Conservation (phyloP, 805 yeast species). For the Isabelozyma pseudorhagii region DNA sequence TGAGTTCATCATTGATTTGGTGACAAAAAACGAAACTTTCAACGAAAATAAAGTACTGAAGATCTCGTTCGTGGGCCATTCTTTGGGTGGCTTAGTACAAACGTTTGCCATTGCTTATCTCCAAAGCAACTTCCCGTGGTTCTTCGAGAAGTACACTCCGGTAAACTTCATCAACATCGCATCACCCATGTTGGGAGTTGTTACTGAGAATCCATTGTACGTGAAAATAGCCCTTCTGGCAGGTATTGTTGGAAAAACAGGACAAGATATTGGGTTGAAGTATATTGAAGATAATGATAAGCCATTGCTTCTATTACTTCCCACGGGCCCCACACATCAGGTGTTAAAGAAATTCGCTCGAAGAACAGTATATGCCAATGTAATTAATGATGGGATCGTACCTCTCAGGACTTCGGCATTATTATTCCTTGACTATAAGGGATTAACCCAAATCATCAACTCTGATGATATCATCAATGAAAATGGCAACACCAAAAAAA, state of each 20-base stretch:
- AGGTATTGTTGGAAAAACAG: slow-evolving; percentile 91
- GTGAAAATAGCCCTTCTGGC: slow-evolving; percentile 80
- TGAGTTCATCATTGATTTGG: slow-evolving; percentile 60
- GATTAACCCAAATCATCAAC: slow-evolving; percentile 28
- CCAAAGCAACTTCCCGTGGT: slow-evolving; percentile 61
- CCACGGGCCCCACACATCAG: slow-evolving; percentile 68
- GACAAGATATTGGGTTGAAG: slow-evolving; percentile 80
- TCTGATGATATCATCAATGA: slow-evolving; percentile 11
- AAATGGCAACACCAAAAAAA: slow-evolving; percentile 10
- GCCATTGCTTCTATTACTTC: slow-evolving; percentile 73
- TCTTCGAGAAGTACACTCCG: slow-evolving; percentile 66
- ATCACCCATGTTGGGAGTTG: slow-evolving; percentile 83
- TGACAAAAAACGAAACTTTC: slow-evolving; percentile 38
- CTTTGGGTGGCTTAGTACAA: slow-evolving; percentile 90
- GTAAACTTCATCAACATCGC: slow-evolving; percentile 81
- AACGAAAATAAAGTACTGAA: slow-evolving; percentile 43
- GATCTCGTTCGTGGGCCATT: slow-evolving; percentile 89
- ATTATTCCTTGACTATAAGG: slow-evolving; percentile 82
- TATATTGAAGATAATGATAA: slow-evolving; percentile 39
- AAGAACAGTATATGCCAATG: slow-evolving; percentile 86
- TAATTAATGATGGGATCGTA: slow-evolving; percentile 91
- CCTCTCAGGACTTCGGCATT: slow-evolving; percentile 89
- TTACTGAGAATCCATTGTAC: slow-evolving; percentile 82
- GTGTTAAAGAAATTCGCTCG: slow-evolving; percentile 61
- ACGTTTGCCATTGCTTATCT: slow-evolving; percentile 87